Base-by-base conservation (phyloP, 805 yeast genomes). In the Candida maris region DNA sequence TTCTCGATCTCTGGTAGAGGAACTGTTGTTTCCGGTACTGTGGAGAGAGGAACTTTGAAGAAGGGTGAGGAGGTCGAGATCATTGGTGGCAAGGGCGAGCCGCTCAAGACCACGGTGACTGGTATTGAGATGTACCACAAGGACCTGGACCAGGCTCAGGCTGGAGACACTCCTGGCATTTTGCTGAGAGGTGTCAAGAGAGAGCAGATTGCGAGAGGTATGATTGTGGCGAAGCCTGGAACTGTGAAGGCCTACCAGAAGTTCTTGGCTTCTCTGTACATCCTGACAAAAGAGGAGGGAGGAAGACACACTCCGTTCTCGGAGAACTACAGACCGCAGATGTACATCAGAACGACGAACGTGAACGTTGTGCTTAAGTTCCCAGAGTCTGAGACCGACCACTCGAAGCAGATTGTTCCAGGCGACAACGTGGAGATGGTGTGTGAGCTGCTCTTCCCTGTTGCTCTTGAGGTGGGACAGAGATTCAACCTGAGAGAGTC, bases 61-160 rank as follows among this genome's bases (percentile, higher is more conserved):
- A 89, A 89, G 77, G 97, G 97, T 71, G 97, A 91, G 70, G 97
- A 93, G 75, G 73, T 93, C 56, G 97, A 93, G 76, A 81, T 93
- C 63, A 96, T 93, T 46, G 98, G 98, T 61, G 77, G 73, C 77
- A 81, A 83, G 70, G 79, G 80, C 54, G 77, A 78, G 62, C 91
- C 95, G 51, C 65, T 85, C 67, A 91, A 88, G 81, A 80, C 97
- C 55, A 86, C 84, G 46, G 97, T 89, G 48, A 93, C 98, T 40
- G 97, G 97, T 71, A 87, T 93, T 61, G 98, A 93, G 77, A 91
- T 89, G 97, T 93, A 93, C 81, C 89, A 88, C 81, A 93, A 93
- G 78, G 97, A 93, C 67, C 81, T 93, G 59, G 97, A 89, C 70
- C 76, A 80, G 57, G 97, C 97, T 51, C 84, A 84, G 81, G 98